Conservation (phyloP, 768 basidiomycete genomes). For the Russula dissimulans region DNA sequence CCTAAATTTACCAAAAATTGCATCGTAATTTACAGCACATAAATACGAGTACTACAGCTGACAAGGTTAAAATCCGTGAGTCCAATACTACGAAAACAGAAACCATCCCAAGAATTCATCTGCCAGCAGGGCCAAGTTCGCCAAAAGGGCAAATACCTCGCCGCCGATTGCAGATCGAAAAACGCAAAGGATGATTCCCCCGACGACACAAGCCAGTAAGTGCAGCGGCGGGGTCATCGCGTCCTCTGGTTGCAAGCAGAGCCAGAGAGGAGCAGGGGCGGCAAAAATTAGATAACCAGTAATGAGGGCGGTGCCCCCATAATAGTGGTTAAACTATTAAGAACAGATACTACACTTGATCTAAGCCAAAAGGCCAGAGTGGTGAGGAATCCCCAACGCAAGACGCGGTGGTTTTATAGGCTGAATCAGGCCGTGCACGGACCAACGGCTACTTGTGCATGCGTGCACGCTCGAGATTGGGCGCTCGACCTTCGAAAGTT, state of each 20-base stretch:
- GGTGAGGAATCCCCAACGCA: conserved; percentile 36
- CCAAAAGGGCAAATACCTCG: no score
- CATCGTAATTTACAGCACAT: no score
- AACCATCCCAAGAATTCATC: no score
- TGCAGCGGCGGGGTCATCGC: conserved; percentile 19
- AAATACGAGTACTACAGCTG: no score
- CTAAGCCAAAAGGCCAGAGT: conserved; percentile 96
- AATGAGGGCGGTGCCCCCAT: conserved; percentile 27
- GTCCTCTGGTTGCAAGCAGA: conserved; percentile 19
- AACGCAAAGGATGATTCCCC: conserved; percentile 8
- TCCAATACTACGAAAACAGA: no score
- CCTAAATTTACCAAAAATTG: no score
- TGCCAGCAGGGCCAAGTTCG: no score
- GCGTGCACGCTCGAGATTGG: no score
- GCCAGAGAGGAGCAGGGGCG: conserved; percentile 20
- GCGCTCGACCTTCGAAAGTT: no score
- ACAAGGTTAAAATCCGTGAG: no score
- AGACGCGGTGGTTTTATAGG: neutral
- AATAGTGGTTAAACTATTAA: conserved; percentile 60
- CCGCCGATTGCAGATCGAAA: neutral
- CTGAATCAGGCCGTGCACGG: neutral
- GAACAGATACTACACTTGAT: conserved; percentile 98
- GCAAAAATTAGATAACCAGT: conserved; percentile 28
- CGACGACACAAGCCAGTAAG: conserved; percentile 15
- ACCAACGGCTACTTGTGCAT: neutral